Evolutionary conservation across 2,329 filamentous ascomycete genomes (phyloP).

Genomic region (Xylaria arbuscula): DNA sequence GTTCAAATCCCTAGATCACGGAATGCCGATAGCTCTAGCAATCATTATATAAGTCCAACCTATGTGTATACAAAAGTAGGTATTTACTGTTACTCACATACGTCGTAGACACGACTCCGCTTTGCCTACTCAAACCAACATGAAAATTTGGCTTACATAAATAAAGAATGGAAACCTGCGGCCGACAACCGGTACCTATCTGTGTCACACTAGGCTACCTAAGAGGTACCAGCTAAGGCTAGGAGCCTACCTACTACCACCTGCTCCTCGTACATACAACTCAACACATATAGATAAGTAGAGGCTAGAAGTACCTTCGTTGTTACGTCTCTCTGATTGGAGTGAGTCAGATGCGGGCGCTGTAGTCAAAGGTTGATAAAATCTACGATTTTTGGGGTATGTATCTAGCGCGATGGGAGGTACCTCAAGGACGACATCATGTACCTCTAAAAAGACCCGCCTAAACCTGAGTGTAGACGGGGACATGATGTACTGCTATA

Average conservation of each 20-base stretch:
- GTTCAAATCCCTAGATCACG: conserved; percentile 28
- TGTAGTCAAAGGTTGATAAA: not conserved
- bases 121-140: not conserved
- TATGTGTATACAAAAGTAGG: not conserved
- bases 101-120: not conserved
- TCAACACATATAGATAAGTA: too few species aligned
- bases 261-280: too few species aligned
- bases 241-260: too few species aligned
- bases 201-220: not conserved
- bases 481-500: too few species aligned
- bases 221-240: not conserved
- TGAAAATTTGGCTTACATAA: conserved; percentile 45
- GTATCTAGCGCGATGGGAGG: not conserved
- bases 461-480: too few species aligned
- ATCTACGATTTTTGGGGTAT: not conserved
- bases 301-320: not conserved
- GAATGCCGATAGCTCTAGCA: conserved; percentile 16
- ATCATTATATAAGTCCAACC: not conserved
- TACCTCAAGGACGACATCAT: too few species aligned
- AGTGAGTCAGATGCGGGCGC: conserved; percentile 18
- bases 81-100: conserved; percentile 9
- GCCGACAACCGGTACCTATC: conserved; percentile 9
- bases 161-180: conserved; percentile 29
- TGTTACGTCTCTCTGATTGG: not conserved
- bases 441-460: too few species aligned